These are phyloP conservation scores for Gautieria morchelliformis DNA, from an alignment of 768 basidiomycete genomes.

Conservation along the genomic window DNA sequence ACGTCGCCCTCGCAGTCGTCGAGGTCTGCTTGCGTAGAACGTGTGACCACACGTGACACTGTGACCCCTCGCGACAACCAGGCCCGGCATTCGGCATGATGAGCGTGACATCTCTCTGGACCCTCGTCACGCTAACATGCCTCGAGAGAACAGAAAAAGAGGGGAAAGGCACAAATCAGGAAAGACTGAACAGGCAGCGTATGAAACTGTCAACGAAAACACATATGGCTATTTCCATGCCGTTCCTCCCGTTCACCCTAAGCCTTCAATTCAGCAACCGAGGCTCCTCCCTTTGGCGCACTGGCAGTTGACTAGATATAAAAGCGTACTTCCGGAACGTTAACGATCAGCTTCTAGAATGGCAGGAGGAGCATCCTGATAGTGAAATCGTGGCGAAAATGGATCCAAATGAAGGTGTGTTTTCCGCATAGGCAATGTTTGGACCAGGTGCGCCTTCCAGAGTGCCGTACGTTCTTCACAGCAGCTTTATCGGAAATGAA, in stretches of 20 bases:
- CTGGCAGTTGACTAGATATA: conserved; percentile 78
- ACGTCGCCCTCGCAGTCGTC: neutral
- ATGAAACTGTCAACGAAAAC: conserved; percentile 14
- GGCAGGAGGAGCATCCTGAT: conserved; percentile 54
- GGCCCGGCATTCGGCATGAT: no score
- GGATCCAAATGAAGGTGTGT: conserved; percentile 65
- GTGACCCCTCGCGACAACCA: no score
- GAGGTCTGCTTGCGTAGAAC: neutral
- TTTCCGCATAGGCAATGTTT: neutral
- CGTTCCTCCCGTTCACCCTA: conserved; percentile 41
- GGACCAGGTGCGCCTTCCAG: conserved; percentile 26
- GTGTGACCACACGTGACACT: no score
- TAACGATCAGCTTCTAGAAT: conserved; percentile 77
- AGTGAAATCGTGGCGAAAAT: conserved; percentile 26
- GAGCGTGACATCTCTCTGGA: no score
- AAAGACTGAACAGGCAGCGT: conserved; percentile 20
- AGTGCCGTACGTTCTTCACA: conserved; percentile 65
- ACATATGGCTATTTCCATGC: conserved; percentile 11
- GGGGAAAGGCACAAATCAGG: conserved; percentile 65
- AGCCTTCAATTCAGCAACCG: conserved; percentile 22
- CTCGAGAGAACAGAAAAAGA: conserved; percentile 64
- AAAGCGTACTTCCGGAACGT: conserved; percentile 91
- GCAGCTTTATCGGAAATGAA: conserved; percentile 80
- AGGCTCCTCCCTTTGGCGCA: conserved; percentile 83
- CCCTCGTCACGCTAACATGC: conserved; percentile 40